Conservation (phyloP, 352 stramenopile species). For the Aphanomyces stellatus region DNA sequence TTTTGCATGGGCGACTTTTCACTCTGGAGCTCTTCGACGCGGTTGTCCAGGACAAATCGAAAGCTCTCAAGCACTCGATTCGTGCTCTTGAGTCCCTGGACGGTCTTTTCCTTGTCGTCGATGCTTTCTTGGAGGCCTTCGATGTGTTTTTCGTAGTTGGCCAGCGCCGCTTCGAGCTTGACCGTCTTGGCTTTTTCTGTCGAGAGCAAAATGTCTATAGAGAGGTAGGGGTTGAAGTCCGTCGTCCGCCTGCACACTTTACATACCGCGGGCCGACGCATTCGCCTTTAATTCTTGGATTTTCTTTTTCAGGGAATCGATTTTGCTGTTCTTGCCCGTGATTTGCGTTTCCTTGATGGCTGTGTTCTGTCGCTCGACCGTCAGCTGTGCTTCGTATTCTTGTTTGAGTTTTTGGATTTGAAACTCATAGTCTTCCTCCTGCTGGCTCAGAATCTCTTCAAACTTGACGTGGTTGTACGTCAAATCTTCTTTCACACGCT, state of each 20-base stretch:
- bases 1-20: constrained; percentile 62
- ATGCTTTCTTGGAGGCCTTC: constrained; percentile 55
- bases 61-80: constrained; percentile 80
- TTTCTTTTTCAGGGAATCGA: constrained; percentile 77
- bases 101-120: constrained; percentile 61
- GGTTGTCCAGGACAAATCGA: constrained; percentile 63
- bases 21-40: constrained; percentile 62
- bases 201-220: constrained; percentile 50
- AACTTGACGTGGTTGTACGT: constrained; percentile 83
- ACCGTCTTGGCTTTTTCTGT: constrained; percentile 59
- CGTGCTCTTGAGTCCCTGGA: constrained; percentile 51
- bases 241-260: neutral
- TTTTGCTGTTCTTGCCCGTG: constrained; percentile 67
- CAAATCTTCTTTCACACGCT: constrained; percentile 73
- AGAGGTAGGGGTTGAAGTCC: neutral
- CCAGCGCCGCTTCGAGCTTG: constrained; percentile 51
- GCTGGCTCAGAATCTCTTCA: constrained; percentile 69
- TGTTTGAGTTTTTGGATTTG: constrained; percentile 45
- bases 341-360: constrained; percentile 72
- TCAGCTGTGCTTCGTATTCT: constrained; percentile 57
- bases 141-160: constrained; percentile 67
- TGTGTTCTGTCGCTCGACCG: constrained; percentile 64
- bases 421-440: constrained; percentile 76
- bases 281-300: constrained; percentile 71
- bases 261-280: constrained; percentile 13